Base-by-base conservation (phyloP, 2,329 filamentous ascomycete species). In the Cladosporium sphaerospermum region DNA sequence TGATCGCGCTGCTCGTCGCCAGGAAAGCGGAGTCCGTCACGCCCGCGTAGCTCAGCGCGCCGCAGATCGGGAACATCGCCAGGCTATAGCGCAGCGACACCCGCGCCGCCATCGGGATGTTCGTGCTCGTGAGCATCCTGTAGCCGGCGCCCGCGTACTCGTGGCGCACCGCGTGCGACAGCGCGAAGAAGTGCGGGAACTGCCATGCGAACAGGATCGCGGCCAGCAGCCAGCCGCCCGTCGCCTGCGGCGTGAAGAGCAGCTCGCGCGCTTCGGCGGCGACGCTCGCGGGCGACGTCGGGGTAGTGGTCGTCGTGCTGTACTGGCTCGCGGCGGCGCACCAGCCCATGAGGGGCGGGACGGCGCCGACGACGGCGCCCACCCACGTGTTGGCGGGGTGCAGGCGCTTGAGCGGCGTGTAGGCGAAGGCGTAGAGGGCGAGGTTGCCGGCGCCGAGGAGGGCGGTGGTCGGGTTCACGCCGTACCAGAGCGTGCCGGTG, bases 341-440 rank as follows among this genome's bases (percentile, higher is more conserved):
- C 93, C 93, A 99, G 59, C 93, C 93, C 93, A 99, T 99, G 32
- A 99, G 73, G 0, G 93, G 93, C 0, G 93, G 92, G 53, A 99
- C 95, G 1, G 86, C 91, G 56, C 93, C 93, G 0, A 99, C 89
- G 0, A 99, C 71, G 3, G 91, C 93, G 13, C 93, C 93, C 13
- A 95, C 81, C 93, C 93, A 99, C 0, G 93, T 99, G 66, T 99
- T 99, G 54, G 91, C 73, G 9, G 85, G 87, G 3, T 86, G 88
- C 10, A 96, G 75, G 6, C 89, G 84, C 73, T 99, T 99, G 64
- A 97, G 74, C 0, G 92, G 91, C 0, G 93, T 99, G 70, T 99
- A 99, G 0, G 91, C 76, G 53, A 88, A 92, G 0, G 91, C 93
- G 62, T 99, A 99, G 2, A 99, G 78, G 5, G 82, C 76, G 44